phyloP scores from a whole-genome alignment of 192 early-diverging fungal species.

The Entophlyctis helioformis region DNA sequence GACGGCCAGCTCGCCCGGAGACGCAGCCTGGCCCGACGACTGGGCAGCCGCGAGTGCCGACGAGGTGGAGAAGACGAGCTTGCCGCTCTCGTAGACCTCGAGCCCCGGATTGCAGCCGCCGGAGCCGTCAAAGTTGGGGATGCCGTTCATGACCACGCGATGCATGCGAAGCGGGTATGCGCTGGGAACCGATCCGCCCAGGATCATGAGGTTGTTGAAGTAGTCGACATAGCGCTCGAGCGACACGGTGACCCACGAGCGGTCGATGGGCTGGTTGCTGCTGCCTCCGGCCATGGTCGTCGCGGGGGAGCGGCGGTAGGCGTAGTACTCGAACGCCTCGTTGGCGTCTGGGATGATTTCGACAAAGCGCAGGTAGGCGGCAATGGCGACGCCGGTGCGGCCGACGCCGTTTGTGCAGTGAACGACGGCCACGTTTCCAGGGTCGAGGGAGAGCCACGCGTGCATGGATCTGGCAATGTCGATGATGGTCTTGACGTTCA shows the following conservation, averaged over 20 bases:
- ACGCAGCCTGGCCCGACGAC: no score
- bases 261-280: no score
- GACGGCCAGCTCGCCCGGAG: no score
- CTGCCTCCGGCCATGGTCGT: no score
- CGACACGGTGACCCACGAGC: slow-evolving; percentile 21
- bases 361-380: slow-evolving; percentile 31
- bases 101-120: slow-evolving; percentile 24
- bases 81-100: slow-evolving; percentile 37
- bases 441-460: slow-evolving; percentile 35
- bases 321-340: slow-evolving; percentile 41
- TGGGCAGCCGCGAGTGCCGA: neutral
- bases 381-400: slow-evolving; percentile 28
- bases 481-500: slow-evolving; percentile 32
- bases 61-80: slow-evolving; percentile 21
- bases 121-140: slow-evolving; percentile 24
- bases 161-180: slow-evolving; percentile 22
- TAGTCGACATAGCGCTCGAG: slow-evolving; percentile 42
- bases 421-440: slow-evolving; percentile 33
- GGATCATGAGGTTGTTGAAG: slow-evolving; percentile 35
- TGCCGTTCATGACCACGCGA: slow-evolving; percentile 29
- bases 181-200: slow-evolving; percentile 32
- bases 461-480: slow-evolving; percentile 42
- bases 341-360: slow-evolving; percentile 27
- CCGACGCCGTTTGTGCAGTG: slow-evolving; percentile 41
- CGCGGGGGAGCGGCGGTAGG: slow-evolving; percentile 18